These are phyloP conservation scores for Metarhizium sp. DNA, from an alignment of 2,329 filamentous ascomycete genomes.

Conservation along the genomic window DNA sequence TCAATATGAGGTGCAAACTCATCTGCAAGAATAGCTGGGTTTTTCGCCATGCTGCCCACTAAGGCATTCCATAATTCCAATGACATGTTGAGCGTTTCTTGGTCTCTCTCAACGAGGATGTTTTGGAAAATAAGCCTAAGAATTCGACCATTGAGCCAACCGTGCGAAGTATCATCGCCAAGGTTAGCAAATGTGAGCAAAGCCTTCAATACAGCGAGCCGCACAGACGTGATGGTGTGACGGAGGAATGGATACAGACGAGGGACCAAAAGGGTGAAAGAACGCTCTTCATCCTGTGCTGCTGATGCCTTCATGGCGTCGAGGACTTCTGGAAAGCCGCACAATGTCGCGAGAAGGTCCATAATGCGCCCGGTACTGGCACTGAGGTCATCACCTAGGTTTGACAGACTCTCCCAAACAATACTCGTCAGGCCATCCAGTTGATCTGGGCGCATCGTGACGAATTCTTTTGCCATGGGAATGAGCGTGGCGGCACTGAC, in stretches of 20 bases:
- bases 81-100: slow-evolving; percentile 71
- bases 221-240: slow-evolving; percentile 93
- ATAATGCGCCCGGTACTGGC: slow-evolving; percentile 97
- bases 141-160: slow-evolving; percentile 87
- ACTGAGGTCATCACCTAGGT: slow-evolving; percentile 92
- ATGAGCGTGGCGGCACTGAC: slow-evolving; percentile 97
- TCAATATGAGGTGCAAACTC: slow-evolving; percentile 70
- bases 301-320: slow-evolving; percentile 91
- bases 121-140: slow-evolving; percentile 91
- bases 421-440: slow-evolving; percentile 81
- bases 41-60: slow-evolving; percentile 56
- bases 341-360: slow-evolving; percentile 93
- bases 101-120: slow-evolving; percentile 83
- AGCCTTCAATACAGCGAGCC: slow-evolving; percentile 85
- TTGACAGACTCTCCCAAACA: slow-evolving; percentile 94
- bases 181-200: slow-evolving; percentile 88
- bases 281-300: slow-evolving; percentile 71
- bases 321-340: slow-evolving; percentile 85
- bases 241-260: slow-evolving; percentile 91
- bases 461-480: slow-evolving; percentile 91
- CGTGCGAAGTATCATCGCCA: slow-evolving; percentile 67
- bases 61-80: slow-evolving; percentile 80
- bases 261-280: slow-evolving; percentile 86
- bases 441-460: slow-evolving; percentile 68
- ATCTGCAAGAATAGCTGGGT: slow-evolving; percentile 53